Percentiles rank a stretch among this genome's conserved stretches.
Evolutionary conservation across 176 grass and related monocot species (phyloP).

Genomic region (Oryza australiensis): DNA sequence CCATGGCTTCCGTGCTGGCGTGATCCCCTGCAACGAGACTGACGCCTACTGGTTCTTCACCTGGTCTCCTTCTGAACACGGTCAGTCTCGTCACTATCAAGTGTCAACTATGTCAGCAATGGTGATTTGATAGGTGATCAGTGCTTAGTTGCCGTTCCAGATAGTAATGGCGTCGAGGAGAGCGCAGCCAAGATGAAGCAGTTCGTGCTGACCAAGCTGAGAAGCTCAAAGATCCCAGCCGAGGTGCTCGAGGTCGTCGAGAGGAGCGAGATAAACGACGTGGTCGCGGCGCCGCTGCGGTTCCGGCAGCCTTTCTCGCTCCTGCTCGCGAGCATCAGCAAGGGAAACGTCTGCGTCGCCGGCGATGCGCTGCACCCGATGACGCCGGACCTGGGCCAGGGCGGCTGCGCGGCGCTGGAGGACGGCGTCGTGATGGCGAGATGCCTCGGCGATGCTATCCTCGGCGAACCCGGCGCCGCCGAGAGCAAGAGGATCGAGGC

Average conservation of each 20-base stretch:
- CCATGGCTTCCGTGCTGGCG: slow-evolving; percentile 43
- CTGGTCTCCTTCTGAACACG: slow-evolving; percentile 45
- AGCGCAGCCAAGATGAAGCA: slow-evolving; percentile 44
- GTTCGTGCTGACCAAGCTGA: slow-evolving; percentile 41
- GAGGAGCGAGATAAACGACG: slow-evolving; percentile 53
- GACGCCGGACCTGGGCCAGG: slow-evolving; percentile 84
- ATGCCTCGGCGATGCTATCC: slow-evolving; percentile 53
- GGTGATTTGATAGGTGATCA: neutral
- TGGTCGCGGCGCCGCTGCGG: slow-evolving; percentile 46
- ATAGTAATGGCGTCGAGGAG: slow-evolving; percentile 33
- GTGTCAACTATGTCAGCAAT: neutral
- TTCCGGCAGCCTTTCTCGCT: slow-evolving; percentile 61
- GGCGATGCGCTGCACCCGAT: slow-evolving; percentile 88
- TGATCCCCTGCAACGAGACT: slow-evolving; percentile 49
- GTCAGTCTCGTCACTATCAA: neutral
- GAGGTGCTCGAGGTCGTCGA: slow-evolving; percentile 44
- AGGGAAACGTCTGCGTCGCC: slow-evolving; percentile 59
- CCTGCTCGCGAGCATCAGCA: slow-evolving; percentile 38
- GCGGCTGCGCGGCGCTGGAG: slow-evolving; percentile 69
- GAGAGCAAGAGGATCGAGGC: slow-evolving; percentile 31
- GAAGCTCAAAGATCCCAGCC: slow-evolving; percentile 20
- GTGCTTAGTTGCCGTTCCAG: neutral
- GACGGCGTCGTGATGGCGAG: slow-evolving; percentile 54
- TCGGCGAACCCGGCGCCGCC: neutral
- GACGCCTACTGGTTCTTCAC: slow-evolving; percentile 83